These are phyloP conservation scores for Heterotrichella gracilis DNA, from an alignment of 352 stramenopile species.

Conservation along the genomic window DNA sequence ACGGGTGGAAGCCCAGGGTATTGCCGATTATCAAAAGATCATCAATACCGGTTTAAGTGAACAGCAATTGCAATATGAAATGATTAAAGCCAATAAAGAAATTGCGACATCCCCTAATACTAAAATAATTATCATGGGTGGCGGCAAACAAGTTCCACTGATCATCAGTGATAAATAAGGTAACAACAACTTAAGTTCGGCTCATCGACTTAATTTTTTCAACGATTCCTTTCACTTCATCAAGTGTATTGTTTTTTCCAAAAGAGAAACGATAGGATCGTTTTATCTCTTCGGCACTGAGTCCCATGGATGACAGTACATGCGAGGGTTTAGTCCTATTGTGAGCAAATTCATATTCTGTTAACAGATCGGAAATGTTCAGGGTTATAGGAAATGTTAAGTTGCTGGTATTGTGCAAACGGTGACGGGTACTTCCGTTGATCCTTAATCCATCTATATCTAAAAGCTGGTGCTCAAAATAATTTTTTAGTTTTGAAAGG, in stretches of 20 bases:
- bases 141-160: background rate
- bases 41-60: background rate
- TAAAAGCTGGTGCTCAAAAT: background rate
- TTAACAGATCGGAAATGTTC: background rate
- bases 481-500: background rate
- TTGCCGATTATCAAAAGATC: background rate
- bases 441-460: background rate
- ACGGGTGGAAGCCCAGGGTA: background rate
- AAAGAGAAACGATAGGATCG: background rate
- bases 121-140: background rate
- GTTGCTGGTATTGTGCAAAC: constrained; percentile 5
- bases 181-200: no score
- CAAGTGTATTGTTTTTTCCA: background rate
- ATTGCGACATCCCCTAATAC: background rate
- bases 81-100: background rate
- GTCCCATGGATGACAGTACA: background rate
- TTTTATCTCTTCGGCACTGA: background rate
- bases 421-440: background rate
- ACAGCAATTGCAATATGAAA: constrained; percentile 5
- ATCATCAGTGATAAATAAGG: background rate
- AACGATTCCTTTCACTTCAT: constrained; percentile 6
- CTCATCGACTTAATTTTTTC: no score
- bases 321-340: background rate
- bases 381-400: background rate
- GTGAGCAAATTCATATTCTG: background rate